Base-by-base conservation (phyloP, 345 rosid genomes). In the Litchi chinensis region DNA sequence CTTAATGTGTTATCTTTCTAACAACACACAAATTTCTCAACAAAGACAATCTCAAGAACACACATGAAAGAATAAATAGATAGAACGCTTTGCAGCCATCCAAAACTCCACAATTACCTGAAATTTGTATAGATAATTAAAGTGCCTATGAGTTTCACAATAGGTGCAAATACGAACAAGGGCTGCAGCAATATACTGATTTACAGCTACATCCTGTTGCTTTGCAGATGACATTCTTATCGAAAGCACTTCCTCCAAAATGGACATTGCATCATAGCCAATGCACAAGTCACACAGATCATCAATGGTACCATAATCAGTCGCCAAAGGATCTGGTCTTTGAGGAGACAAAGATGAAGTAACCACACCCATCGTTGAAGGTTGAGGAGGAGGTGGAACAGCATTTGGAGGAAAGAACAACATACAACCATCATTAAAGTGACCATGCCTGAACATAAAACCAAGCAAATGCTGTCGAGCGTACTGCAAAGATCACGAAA, bases 401-500 rank as follows among this genome's bases (percentile, higher is more conserved):
- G 86, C 88, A 88, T 83, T 83, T 46, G 73, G 89, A 48, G 98
- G 98, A 87, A 95, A 93, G 89, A 95, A 93, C 80, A 95, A 82
- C 77, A 85, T 70, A 87, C 98, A 95, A 50, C 94, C 99, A 73
- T 95, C 97, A 59, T 77, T 80, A 76, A 79, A 92, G 85, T 85
- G 98, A 69, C 98, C 99, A 79, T 95, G 98, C 85, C 89, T 89
- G 80, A 93, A 93, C 95, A 92, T 91, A 84, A 93, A 95, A 71
- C 88, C 86, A 83, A 95, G 91, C 86, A 91, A 83, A 86, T 92
- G 92, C 85, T 89, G 93, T 54, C 94, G 93, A 84, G 96, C 92
- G 89, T 90, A 93, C 99, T 95, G 95, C 87, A 88, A 70, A 79
- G 75, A 68, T 74, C 71, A 79, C 76, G 39, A 68, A 73, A 50